A percentile compares a stretch with the other conserved stretches of the same genome.
These are phyloP conservation scores for Fusarium sp. DNA, from an alignment of 2,329 filamentous ascomycete genomes.

Conservation along the genomic window DNA sequence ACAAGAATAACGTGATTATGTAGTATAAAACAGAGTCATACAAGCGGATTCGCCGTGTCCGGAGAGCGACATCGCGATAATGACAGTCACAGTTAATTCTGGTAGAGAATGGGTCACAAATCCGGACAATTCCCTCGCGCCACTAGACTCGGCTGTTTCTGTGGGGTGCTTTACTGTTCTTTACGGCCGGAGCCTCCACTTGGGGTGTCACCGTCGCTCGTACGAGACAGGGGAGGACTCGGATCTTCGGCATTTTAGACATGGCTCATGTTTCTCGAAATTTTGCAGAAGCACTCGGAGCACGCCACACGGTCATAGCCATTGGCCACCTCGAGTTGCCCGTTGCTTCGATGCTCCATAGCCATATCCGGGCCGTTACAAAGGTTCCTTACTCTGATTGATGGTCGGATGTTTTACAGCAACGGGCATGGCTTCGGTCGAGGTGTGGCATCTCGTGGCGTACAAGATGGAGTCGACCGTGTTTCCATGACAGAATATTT, in stretches of 20 bases:
- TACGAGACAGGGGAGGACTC: conserved; percentile 30
- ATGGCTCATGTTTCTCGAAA: conserved; percentile 41
- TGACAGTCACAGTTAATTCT: neutral
- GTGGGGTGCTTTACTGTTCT: conserved; percentile 20
- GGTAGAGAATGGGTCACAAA: neutral
- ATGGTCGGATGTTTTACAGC: conserved; percentile 32
- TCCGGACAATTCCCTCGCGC: conserved; percentile 14
- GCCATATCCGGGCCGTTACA: conserved; percentile 35
- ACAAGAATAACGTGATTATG: neutral
- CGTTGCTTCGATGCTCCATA: conserved; percentile 1
- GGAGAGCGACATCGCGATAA: conserved; percentile 6
- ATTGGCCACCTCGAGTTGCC: conserved; percentile 12
- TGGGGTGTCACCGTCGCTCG: conserved; percentile 23
- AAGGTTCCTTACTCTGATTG: conserved; percentile 33
- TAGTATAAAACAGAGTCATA: neutral
- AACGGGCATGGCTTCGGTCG: conserved; percentile 17
- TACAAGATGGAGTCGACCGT: neutral
- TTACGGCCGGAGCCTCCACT: conserved; percentile 5
- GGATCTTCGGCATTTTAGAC: conserved; percentile 33
- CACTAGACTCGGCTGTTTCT: conserved; percentile 19
- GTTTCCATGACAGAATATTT: conserved; percentile 32
- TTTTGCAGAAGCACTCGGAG: conserved; percentile 13
- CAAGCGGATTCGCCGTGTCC: conserved; percentile 4
- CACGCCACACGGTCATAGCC: conserved; percentile 10
- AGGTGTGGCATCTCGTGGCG: conserved; percentile 3